Conservation (phyloP, 1,139 yeast genomes). For the Saccharomyces pastorianus region DNA sequence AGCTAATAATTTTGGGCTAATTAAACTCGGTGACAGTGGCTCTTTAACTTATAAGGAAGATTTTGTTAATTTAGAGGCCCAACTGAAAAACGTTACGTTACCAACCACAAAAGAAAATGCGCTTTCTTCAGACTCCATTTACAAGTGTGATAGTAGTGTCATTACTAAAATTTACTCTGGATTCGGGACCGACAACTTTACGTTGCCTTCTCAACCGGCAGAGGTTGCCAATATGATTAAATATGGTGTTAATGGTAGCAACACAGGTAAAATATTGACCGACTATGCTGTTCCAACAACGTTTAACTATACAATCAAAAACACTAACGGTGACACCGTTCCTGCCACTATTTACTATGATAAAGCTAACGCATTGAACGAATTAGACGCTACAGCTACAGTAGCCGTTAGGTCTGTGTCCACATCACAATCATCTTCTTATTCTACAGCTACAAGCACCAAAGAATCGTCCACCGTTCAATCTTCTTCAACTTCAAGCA, state of each 20-base stretch:
- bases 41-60: conserved; percentile 44
- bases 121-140: conserved; percentile 33
- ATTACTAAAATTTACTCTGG: conserved; percentile 34
- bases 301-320: conserved; percentile 38
- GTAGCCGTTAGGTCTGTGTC: conserved; percentile 27
- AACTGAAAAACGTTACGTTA: conserved; percentile 38
- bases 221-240: conserved; percentile 38
- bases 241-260: conserved; percentile 45
- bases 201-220: conserved; percentile 38
- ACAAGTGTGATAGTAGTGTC: conserved; percentile 47
- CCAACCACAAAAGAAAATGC: conserved; percentile 38
- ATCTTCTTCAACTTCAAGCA: conserved; percentile 5
- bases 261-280: conserved; percentile 42
- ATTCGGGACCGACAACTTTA: conserved; percentile 38
- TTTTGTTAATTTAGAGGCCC: conserved; percentile 46
- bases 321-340: conserved; percentile 45
- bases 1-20: conserved; percentile 62
- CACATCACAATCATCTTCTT: conserved; percentile 13
- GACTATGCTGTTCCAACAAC: conserved; percentile 35
- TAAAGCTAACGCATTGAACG: conserved; percentile 36
- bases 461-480: conserved; percentile 5
- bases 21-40: conserved; percentile 40
- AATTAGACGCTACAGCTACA: conserved; percentile 31
- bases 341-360: conserved; percentile 47
- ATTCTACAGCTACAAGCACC: conserved; percentile 3